Percentiles rank a stretch among this genome's conserved stretches.
Evolutionary conservation across 1,139 yeast genomes (phyloP).

Genomic region (Meyerozyma carpophila): DNA sequence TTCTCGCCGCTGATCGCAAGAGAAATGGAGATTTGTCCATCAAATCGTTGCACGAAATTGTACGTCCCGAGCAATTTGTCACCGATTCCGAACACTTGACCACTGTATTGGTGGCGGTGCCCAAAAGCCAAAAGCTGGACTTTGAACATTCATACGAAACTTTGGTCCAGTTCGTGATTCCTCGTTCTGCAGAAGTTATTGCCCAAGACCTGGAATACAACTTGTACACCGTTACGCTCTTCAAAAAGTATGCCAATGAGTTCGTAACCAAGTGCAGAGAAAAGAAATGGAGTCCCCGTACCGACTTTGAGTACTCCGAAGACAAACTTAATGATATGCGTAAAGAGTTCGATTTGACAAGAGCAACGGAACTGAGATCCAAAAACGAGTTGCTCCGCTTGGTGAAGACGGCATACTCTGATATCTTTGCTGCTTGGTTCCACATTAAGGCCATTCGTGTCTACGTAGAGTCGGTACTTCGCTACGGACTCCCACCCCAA

Average conservation of each 20-base stretch:
- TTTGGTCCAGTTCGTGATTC: conserved; percentile 76
- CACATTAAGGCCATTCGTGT: conserved; percentile 68
- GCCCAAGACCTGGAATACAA: conserved; percentile 69
- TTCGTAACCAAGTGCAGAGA: conserved; percentile 75
- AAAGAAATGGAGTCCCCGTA: conserved; percentile 83
- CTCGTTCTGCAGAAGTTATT: conserved; percentile 74
- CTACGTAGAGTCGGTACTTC: conserved; percentile 64
- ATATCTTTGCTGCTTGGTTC: conserved; percentile 78
- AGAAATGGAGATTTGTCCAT: conserved; percentile 91
- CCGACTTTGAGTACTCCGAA: conserved; percentile 82
- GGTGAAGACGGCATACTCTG: conserved; percentile 83
- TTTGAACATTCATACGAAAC: conserved; percentile 73
- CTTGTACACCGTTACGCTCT: conserved; percentile 75
- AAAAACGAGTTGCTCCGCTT: conserved; percentile 78
- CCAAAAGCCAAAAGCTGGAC: conserved; percentile 54
- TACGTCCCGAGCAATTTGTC: conserved; percentile 79
- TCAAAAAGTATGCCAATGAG: conserved; percentile 72
- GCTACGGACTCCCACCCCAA: conserved; percentile 95
- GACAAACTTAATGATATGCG: conserved; percentile 66
- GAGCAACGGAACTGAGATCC: conserved; percentile 65
- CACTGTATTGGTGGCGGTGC: conserved; percentile 82
- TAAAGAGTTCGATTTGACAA: conserved; percentile 73
- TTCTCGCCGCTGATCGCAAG: conserved; percentile 86
- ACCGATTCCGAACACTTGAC: conserved; percentile 79
- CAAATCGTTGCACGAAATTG: conserved; percentile 84